Conservation (phyloP, 176 grass and related monocot species). For the Sorghum bicolor region DNA sequence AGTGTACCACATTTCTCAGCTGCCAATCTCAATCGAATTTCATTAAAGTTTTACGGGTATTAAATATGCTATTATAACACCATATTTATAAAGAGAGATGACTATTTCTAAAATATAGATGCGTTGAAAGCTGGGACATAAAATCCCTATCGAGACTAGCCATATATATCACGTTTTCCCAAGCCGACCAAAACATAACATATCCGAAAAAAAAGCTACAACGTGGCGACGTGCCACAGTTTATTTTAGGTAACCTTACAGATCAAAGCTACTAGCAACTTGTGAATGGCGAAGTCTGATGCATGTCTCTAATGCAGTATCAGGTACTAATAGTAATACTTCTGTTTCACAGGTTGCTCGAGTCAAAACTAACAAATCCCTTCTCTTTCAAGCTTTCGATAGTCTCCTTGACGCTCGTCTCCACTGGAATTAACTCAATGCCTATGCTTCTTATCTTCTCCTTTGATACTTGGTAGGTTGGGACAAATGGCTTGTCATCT, state of each 20-base stretch:
- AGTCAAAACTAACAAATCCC: conserved; percentile 44
- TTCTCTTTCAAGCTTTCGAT: conserved; percentile 63
- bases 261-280: background rate
- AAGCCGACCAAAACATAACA: background rate
- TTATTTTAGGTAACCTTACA: background rate
- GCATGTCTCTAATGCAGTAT: background rate
- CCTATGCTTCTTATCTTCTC: conserved; percentile 59
- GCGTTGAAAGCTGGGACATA: too few species aligned
- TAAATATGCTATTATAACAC: too few species aligned
- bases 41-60: too few species aligned
- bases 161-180: background rate
- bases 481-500: conserved; percentile 48
- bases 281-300: background rate
- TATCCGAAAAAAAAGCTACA: background rate
- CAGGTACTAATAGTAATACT: background rate
- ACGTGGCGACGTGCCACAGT: background rate
- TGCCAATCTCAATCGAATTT: too few species aligned
- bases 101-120: too few species aligned
- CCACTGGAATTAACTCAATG: conserved; percentile 33
- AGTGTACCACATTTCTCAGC: background rate
- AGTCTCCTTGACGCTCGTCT: conserved; percentile 54
- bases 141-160: too few species aligned
- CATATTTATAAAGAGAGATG: too few species aligned
- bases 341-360: conserved; percentile 31
- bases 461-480: conserved; percentile 58